Percentiles rank a stretch among this genome's conserved stretches.
These are phyloP conservation scores for Fomitopsis pinicola DNA, from an alignment of 1,284 basidiomycete genomes.

Conservation along the genomic window DNA sequence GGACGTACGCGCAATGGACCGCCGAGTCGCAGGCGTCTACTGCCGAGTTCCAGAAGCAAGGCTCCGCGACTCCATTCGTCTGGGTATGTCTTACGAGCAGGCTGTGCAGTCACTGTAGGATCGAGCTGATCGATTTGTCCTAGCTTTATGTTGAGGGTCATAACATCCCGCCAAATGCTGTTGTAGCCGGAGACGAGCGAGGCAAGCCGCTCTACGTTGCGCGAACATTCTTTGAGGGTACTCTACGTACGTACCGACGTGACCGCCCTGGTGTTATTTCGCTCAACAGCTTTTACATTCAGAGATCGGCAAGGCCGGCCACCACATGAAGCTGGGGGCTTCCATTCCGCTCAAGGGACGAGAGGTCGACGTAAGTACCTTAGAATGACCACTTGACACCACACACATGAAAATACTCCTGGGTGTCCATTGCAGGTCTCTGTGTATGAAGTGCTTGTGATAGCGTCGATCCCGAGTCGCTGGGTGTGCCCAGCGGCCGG, in stretches of 20 bases:
- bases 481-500: neutral
- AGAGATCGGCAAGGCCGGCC: neutral
- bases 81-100: neutral
- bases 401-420: neutral
- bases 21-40: neutral
- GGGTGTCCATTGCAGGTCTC: neutral
- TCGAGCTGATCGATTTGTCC: neutral
- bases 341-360: neutral
- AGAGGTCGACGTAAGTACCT: neutral
- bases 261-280: neutral
- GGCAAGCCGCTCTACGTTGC: constrained; percentile 2
- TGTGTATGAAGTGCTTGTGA: neutral
- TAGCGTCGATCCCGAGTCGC: neutral
- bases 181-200: neutral
- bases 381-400: neutral
- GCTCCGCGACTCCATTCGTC: neutral
- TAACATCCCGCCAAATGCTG: neutral
- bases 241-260: neutral
- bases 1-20: neutral
- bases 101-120: too few species aligned
- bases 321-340: neutral
- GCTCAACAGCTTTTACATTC: neutral
- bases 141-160: neutral
- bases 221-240: neutral
- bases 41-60: neutral